These are phyloP conservation scores for Melocanna baccifera DNA, from an alignment of 176 grass and related monocot genomes.

Conservation along the genomic window DNA sequence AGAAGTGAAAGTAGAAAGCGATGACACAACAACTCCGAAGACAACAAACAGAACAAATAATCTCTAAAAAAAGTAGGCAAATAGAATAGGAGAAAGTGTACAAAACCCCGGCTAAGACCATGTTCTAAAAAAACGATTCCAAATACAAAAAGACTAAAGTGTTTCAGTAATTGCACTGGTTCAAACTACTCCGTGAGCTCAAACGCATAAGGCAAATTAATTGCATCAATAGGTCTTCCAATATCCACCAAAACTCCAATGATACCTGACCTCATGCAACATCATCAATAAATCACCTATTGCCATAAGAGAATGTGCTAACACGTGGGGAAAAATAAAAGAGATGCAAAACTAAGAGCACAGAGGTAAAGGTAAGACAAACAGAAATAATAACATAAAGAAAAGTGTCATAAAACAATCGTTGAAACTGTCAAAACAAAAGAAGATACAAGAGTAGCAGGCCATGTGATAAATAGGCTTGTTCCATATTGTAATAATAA, in stretches of 20 bases:
- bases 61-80: too few relatives aligned
- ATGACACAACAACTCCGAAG: too few relatives aligned
- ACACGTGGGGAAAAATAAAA: background rate
- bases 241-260: conserved; percentile 61
- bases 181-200: conserved; percentile 65
- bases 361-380: background rate
- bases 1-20: too few relatives aligned
- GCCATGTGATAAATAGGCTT: too few relatives aligned
- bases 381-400: background rate
- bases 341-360: background rate
- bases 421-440: background rate
- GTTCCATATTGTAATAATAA: too few relatives aligned
- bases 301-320: background rate
- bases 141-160: too few relatives aligned
- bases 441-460: background rate
- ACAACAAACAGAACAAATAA: too few relatives aligned
- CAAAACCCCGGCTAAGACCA: too few relatives aligned
- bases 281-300: background rate
- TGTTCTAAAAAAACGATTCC: too few relatives aligned
- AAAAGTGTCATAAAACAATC: background rate
- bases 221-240: conserved; percentile 78
- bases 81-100: too few relatives aligned
- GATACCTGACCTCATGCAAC: conserved; percentile 51
- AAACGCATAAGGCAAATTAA: conserved; percentile 77
- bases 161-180: conserved; percentile 75